A percentile compares a stretch with the other conserved stretches of the same genome.
phyloP scores from a whole-genome alignment of 2,329 filamentous ascomycete genomes.

The Alternaria arbusti region DNA sequence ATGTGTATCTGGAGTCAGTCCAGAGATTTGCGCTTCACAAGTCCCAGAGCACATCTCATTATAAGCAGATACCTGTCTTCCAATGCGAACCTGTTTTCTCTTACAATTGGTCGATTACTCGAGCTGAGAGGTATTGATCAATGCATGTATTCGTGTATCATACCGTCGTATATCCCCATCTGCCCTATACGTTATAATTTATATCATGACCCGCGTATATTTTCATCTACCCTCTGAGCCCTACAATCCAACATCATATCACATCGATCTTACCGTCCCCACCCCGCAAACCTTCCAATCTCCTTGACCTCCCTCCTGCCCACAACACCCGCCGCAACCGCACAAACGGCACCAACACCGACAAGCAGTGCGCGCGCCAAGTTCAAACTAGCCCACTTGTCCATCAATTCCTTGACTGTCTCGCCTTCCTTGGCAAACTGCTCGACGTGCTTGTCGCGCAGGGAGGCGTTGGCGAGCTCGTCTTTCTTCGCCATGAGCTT shows the following conservation, averaged over 20 bases:
- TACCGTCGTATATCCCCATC: neutral
- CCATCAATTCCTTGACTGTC: constrained; percentile 60
- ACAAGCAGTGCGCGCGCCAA: constrained; percentile 51
- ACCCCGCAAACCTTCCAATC: constrained; percentile 12
- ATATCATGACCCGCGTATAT: too few species aligned
- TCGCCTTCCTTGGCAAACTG: constrained; percentile 50
- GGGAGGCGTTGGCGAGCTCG: constrained; percentile 45
- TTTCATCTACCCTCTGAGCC: too few species aligned
- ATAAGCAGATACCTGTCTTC: neutral
- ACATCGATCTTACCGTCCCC: too few species aligned
- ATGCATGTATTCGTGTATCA: neutral
- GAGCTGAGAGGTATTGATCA: neutral
- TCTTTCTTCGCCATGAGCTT: constrained; percentile 56
- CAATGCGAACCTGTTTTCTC: neutral
- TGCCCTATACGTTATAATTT: neutral
- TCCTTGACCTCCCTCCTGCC: constrained; percentile 33
- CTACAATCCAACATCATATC: too few species aligned
- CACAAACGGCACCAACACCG: constrained; percentile 32
- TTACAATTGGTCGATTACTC: fast-evolving
- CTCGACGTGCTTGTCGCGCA: constrained; percentile 49
- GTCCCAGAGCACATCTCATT: neutral
- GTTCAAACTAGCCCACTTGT: constrained; percentile 63
- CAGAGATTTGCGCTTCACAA: neutral
- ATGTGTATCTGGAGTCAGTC: neutral
- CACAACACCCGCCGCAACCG: constrained; percentile 32